Conservation (phyloP, 2,329 filamentous ascomycete species). For the Fusarium sp. region DNA sequence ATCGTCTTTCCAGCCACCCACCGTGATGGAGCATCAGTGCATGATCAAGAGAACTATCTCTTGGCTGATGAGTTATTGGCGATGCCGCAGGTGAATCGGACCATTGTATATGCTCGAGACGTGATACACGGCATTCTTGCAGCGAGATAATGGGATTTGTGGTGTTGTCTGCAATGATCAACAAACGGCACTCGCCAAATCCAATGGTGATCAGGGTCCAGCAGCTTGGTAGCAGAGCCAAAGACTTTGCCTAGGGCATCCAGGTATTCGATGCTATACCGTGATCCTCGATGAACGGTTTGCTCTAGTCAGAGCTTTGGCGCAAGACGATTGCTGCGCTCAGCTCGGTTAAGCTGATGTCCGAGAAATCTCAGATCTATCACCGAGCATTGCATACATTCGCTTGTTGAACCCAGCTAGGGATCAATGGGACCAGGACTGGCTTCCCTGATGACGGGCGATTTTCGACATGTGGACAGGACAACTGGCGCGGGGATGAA, state of each 20-base stretch:
- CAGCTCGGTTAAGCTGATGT: conserved; percentile 23
- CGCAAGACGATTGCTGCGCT: conserved; percentile 1
- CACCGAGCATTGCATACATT: conserved; percentile 19
- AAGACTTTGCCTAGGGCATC: conserved; percentile 5
- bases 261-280: not conserved
- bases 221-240: not conserved
- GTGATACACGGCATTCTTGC: conserved; percentile 31
- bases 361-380: conserved; percentile 25
- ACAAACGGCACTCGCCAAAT: conserved; percentile 24
- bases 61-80: conserved; percentile 36
- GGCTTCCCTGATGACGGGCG: conserved; percentile 13
- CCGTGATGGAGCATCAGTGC: conserved; percentile 28
- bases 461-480: conserved; percentile 20
- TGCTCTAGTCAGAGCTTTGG: not conserved
- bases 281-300: not conserved
- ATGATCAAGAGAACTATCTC: conserved; percentile 32
- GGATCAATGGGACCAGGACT: conserved; percentile 2
- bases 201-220: conserved; percentile 10
- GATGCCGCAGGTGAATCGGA: conserved; percentile 38
- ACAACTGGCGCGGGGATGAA: conserved; percentile 33
- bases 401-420: conserved; percentile 6
- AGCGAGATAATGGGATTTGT: conserved; percentile 14
- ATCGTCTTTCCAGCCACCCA: conserved; percentile 42
- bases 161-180: conserved; percentile 29
- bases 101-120: conserved; percentile 26